Evolutionary conservation across 495 filamentous ascomycete genomes (phyloP).

Genomic region (Penicillium diatomitis): DNA sequence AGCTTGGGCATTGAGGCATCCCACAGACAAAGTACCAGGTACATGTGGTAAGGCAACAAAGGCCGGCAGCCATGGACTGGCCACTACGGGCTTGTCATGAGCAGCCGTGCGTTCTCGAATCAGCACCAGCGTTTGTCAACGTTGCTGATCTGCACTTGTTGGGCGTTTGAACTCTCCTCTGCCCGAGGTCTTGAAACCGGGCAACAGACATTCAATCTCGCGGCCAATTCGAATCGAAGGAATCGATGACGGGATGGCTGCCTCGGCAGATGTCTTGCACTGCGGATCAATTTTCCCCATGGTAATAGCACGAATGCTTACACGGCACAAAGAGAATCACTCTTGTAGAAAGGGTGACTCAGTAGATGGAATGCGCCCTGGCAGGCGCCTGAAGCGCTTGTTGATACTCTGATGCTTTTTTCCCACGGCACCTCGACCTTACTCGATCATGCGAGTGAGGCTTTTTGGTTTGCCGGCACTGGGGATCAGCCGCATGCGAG

Average conservation of each 20-base stretch:
- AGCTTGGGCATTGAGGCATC: constrained; percentile 2
- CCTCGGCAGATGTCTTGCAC: not conserved
- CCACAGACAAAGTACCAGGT: not conserved
- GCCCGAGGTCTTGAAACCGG: no score
- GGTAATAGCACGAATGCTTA: no score
- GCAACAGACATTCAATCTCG: no score
- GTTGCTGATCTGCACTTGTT: no score
- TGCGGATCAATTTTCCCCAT: no score
- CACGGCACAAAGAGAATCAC: no score
- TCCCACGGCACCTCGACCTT: constrained; percentile 2
- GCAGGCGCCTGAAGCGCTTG: constrained; percentile 35
- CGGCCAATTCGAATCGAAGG: not conserved
- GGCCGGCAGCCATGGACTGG: not conserved
- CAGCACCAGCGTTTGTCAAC: not conserved
- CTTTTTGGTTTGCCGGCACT: constrained; percentile 1
- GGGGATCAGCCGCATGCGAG: constrained; percentile 17
- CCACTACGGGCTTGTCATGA: not conserved
- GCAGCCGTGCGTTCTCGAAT: not conserved
- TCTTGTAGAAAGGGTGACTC: no score
- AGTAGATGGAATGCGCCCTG: constrained; percentile 1
- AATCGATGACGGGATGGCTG: constrained; percentile 14
- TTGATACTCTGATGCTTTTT: constrained; percentile 8
- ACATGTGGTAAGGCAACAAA: not conserved
- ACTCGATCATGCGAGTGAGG: constrained; percentile 7
- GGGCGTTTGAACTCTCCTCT: no score